Percentiles rank a stretch among this genome's conserved stretches.
Evolutionary conservation across 768 basidiomycete genomes (phyloP).

Genomic region (Xerocomellus intermedius): DNA sequence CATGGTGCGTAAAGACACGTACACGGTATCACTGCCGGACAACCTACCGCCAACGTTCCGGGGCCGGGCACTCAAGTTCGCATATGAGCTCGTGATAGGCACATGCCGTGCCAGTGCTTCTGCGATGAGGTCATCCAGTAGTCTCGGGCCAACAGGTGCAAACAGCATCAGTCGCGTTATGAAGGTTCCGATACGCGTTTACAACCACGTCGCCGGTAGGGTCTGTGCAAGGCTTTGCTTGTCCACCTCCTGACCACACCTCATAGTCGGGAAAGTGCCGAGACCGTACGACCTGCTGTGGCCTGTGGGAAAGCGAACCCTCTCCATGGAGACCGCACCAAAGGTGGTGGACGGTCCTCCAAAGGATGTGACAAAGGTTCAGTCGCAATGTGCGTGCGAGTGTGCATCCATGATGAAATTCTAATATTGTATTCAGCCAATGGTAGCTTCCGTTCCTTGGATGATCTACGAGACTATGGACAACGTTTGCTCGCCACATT

Average conservation of each 20-base stretch:
- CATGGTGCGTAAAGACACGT: slow-evolving; percentile 59
- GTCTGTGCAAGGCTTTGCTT: neutral
- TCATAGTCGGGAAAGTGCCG: slow-evolving; percentile 50
- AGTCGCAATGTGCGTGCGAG: slow-evolving; percentile 17
- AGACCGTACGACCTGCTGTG: slow-evolving; percentile 81
- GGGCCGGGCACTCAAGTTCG: slow-evolving; percentile 80
- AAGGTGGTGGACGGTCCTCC: slow-evolving; percentile 26
- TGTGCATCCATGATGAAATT: neutral
- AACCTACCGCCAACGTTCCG: slow-evolving; percentile 88
- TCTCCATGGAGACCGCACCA: slow-evolving; percentile 29
- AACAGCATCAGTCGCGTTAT: slow-evolving; percentile 71
- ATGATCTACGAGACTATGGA: slow-evolving; percentile 55
- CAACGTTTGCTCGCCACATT: slow-evolving; percentile 48
- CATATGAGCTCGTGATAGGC: slow-evolving; percentile 88
- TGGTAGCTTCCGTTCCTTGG: slow-evolving; percentile 30
- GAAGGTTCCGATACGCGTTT: slow-evolving; percentile 89
- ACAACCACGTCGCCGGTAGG: slow-evolving; percentile 82
- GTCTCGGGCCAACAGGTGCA: slow-evolving; percentile 35
- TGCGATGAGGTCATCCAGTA: slow-evolving; percentile 28
- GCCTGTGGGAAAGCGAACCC: slow-evolving; percentile 55
- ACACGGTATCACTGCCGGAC: slow-evolving; percentile 70
- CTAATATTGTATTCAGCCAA: slow-evolving; percentile 13
- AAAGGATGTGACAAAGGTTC: slow-evolving; percentile 5
- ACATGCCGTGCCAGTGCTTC: slow-evolving; percentile 63
- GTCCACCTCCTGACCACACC: slow-evolving; percentile 2